Evolutionary conservation across 306 rosid genomes (phyloP).

Genomic region (Malus asiatica): DNA sequence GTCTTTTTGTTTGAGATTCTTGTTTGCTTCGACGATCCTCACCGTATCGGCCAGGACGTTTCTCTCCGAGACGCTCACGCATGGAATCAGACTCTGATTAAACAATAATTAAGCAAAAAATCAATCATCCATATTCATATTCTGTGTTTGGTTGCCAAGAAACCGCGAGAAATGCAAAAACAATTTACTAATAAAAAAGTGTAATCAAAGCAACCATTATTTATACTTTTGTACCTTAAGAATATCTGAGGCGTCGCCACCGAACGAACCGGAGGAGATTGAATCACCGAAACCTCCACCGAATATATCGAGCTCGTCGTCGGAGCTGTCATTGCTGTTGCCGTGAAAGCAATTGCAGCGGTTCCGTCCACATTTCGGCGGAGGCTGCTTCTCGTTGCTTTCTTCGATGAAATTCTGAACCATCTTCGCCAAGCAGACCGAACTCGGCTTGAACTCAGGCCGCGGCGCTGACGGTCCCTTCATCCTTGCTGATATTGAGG

Average conservation of each 20-base stretch:
- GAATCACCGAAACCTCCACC: slow-evolving; percentile 9
- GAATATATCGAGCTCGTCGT: slow-evolving; percentile 73
- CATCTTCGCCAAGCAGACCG: slow-evolving; percentile 69
- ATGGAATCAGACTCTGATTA: slow-evolving; percentile 39
- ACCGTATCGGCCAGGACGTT: slow-evolving; percentile 83
- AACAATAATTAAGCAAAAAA: too few species aligned
- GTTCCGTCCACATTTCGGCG: slow-evolving; percentile 55
- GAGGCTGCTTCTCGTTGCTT: slow-evolving; percentile 51
- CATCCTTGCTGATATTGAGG: slow-evolving; percentile 25
- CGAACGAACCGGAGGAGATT: slow-evolving; percentile 41
- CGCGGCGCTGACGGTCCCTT: slow-evolving; percentile 23
- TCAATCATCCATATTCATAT: too few species aligned
- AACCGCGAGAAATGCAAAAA: background rate
- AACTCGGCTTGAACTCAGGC: slow-evolving; percentile 45
- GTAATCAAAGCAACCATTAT: background rate
- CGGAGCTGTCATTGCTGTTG: slow-evolving; percentile 76
- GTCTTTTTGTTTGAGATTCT: slow-evolving; percentile 53
- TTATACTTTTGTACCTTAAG: slow-evolving; percentile 52
- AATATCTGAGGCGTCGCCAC: slow-evolving; percentile 51
- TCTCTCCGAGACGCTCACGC: slow-evolving; percentile 74
- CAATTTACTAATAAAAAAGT: background rate
- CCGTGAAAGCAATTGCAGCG: slow-evolving; percentile 93
- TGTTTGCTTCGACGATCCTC: slow-evolving; percentile 74
- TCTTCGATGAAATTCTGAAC: slow-evolving; percentile 91
- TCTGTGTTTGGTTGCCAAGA: slow-evolving; percentile 2